Evolutionary conservation across 2,329 filamentous ascomycete species (phyloP).

Genomic region (Fusarium nisikadoi): DNA sequence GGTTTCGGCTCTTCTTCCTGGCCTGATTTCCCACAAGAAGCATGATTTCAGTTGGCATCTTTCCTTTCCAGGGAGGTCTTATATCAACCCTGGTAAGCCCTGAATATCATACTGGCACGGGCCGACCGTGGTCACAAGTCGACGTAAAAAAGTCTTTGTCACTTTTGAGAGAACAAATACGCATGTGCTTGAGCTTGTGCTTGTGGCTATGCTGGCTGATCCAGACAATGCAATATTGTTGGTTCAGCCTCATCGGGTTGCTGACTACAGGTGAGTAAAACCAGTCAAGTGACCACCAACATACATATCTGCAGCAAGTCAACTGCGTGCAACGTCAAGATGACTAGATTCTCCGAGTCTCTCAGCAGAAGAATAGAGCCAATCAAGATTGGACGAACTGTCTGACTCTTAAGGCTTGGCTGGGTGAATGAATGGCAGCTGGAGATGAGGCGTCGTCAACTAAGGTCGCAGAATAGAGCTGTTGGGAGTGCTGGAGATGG

Average conservation of each 20-base stretch:
- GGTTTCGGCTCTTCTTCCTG: constrained; percentile 39
- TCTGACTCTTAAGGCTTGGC: constrained; percentile 20
- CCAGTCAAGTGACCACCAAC: constrained; percentile 29
- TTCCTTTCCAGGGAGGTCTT: constrained; percentile 38
- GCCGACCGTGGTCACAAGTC: constrained; percentile 34
- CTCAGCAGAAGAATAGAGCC: constrained; percentile 8
- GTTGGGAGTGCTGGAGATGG: constrained; percentile 18
- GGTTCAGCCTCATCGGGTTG: constrained; percentile 18
- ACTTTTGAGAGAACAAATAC: constrained; percentile 11
- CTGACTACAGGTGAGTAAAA: constrained; percentile 21
- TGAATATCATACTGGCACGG: constrained; percentile 29
- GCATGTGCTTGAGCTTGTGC: constrained; percentile 23
- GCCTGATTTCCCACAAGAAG: constrained; percentile 21
- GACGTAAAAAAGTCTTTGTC: constrained; percentile 6
- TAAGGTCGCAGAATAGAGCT: constrained; percentile 23
- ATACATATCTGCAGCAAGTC: constrained; percentile 28
- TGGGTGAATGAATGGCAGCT: constrained; percentile 1
- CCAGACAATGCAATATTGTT: constrained; percentile 7
- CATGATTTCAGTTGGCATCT: constrained; percentile 24
- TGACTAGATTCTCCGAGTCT: constrained; percentile 24
- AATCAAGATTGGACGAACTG: constrained; percentile 24
- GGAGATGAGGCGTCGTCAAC: constrained; percentile 33
- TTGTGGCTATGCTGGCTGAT: constrained; percentile 25
- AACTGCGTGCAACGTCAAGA: constrained; percentile 29
- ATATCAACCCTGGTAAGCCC: constrained; percentile 20